phyloP scores from a whole-genome alignment of 495 filamentous ascomycete species.

The Xylaria castorea region DNA sequence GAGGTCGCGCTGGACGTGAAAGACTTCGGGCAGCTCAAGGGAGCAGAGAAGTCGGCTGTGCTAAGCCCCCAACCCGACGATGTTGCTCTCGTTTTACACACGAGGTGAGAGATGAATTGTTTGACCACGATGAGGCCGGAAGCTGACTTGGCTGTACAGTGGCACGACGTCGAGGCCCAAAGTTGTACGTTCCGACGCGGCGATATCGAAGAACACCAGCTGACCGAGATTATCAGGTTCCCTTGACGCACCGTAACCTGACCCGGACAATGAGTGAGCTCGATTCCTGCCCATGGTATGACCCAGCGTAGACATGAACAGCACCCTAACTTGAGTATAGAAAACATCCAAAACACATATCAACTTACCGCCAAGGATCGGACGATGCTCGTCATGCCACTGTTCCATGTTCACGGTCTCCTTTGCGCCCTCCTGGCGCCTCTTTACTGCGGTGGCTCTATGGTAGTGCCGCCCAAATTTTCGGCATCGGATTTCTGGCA shows the following conservation, averaged over 20 bases:
- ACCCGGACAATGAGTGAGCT: slow-evolving; percentile 72
- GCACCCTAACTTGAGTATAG: slow-evolving; percentile 37
- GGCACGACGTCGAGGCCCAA: slow-evolving; percentile 86
- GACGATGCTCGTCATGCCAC: slow-evolving; percentile 87
- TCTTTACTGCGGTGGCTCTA: slow-evolving; percentile 72
- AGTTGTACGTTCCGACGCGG: slow-evolving; percentile 57
- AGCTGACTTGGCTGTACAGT: slow-evolving; percentile 32
- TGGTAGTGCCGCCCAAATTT: slow-evolving; percentile 76
- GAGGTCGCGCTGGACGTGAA: slow-evolving; percentile 79
- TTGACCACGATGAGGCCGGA: background rate
- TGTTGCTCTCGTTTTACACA: slow-evolving; percentile 74
- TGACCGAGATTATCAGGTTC: slow-evolving; percentile 55
- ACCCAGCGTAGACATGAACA: background rate
- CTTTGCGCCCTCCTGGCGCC: slow-evolving; percentile 80
- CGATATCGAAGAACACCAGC: slow-evolving; percentile 11
- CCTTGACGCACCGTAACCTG: slow-evolving; percentile 79
- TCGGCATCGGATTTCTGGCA: slow-evolving; percentile 85
- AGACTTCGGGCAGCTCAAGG: slow-evolving; percentile 69
- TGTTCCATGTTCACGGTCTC: slow-evolving; percentile 89
- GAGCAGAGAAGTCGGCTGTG: slow-evolving; percentile 54
- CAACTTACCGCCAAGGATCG: slow-evolving; percentile 69
- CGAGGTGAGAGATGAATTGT: slow-evolving; percentile 28
- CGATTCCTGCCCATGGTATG: slow-evolving; percentile 18
- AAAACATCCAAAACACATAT: slow-evolving; percentile 79
- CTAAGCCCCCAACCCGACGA: slow-evolving; percentile 67